These are phyloP conservation scores for Orbilia javanica DNA, from an alignment of 2,329 filamentous ascomycete species.

Conservation along the genomic window DNA sequence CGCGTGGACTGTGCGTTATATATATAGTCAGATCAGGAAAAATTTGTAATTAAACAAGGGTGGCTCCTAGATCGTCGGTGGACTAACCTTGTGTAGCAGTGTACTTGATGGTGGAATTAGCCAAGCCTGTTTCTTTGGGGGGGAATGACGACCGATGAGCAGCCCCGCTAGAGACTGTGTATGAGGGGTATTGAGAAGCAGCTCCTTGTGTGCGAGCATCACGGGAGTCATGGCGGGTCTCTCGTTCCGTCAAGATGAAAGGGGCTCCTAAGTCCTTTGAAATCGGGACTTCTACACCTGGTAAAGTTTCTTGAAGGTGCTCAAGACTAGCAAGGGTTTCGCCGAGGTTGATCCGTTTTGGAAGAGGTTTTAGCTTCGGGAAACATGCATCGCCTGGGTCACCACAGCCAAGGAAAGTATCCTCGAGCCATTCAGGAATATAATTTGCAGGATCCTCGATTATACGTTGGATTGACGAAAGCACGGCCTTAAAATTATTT, in stretches of 20 bases:
- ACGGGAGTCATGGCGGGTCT: neutral
- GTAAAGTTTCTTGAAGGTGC: constrained; percentile 88
- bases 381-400: constrained; percentile 90
- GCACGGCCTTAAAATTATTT: constrained; percentile 95
- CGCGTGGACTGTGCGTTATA: constrained; percentile 74
- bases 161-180: constrained; percentile 25
- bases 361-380: constrained; percentile 80
- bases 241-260: constrained; percentile 70
- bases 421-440: constrained; percentile 90
- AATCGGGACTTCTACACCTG: constrained; percentile 64
- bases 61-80: neutral
- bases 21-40: neutral
- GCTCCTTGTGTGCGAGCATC: neutral
- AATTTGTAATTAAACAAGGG: constrained; percentile 73
- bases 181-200: neutral
- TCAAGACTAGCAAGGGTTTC: constrained; percentile 98
- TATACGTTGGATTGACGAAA: constrained; percentile 90
- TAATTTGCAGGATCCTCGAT: constrained; percentile 82
- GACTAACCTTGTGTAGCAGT: constrained; percentile 37
- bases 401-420: constrained; percentile 97
- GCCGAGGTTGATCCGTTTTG: constrained; percentile 85
- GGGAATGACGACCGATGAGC: neutral
- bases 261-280: constrained; percentile 65
- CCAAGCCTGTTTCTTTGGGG: neutral
- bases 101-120: constrained; percentile 10